Evolutionary conservation across 495 filamentous ascomycete species (phyloP), one percentile per base, ranked within the genome.

Genomic region (Amorphotheca resinae): DNA sequence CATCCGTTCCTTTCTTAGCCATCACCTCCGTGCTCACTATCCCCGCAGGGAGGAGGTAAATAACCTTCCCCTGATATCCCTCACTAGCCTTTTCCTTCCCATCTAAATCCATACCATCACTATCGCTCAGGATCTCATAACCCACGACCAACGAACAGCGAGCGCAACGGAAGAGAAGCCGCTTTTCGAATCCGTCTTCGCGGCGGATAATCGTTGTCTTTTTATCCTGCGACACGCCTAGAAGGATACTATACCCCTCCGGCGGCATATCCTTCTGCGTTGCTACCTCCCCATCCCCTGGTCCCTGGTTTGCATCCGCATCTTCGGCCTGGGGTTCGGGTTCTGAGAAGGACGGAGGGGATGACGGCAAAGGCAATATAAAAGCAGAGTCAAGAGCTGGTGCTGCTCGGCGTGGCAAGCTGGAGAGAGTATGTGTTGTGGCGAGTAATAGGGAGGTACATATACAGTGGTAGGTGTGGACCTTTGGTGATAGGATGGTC

Each of bases 161-260:
- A 2, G 67, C 73, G 60, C 82, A 86, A 17, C 73, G 59, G 38
- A 67, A 61, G 14, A 78, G 48, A 33, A 69, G 58, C 20, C 82
- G 57, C 65, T 82, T 84, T 65, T 87, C 82, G 39, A 84, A 86
- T 17, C 82, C 82, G 42, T 84, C 79, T 48, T 73, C 70, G 2
- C 76, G 64, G 3, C 71, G 59, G 12, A 84, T 62, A 0, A 87
- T 59, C 3, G 72, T 65, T 15, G 72, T 53, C 11, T 66, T 66
- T 0, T 64, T 59, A 41, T 79, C 69, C 0, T 65, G 56, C 2
- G 62, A 37, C 7, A 63, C 58, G 35, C 36, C 42, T 3, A 57
- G 46, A 5, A 60, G 48, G 1, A 57, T 49, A 9, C 50, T 59
- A 33, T 60, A 61, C 41, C 57, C 59, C 18, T 49, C 44, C 25